Evolutionary conservation across 805 yeast species (phyloP).

Genomic region (Vanderwaltozyma yarrowii): DNA sequence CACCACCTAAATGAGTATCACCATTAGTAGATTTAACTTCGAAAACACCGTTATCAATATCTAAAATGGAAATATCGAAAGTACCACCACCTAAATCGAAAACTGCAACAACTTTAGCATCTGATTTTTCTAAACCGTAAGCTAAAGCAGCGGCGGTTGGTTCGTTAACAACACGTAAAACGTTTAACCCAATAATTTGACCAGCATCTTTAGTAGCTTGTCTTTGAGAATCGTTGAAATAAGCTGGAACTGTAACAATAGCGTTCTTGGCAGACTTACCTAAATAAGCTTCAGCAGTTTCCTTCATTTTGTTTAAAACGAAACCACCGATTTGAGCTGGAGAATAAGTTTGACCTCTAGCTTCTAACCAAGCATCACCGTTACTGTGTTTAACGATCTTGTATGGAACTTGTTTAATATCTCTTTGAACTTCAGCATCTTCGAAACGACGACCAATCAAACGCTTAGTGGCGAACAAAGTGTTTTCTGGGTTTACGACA

Average conservation of each 20-base stretch:
- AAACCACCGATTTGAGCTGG: constrained; percentile 96
- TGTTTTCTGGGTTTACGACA: constrained; percentile 87
- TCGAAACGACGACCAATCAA: constrained; percentile 87
- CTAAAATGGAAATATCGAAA: constrained; percentile 91
- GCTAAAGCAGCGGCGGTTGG: constrained; percentile 93
- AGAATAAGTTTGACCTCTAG: constrained; percentile 78
- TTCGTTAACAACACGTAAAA: constrained; percentile 69
- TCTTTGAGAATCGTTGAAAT: constrained; percentile 74
- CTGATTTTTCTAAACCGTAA: constrained; percentile 79
- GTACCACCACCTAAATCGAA: constrained; percentile 99
- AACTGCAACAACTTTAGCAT: constrained; percentile 80
- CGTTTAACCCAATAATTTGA: constrained; percentile 88
- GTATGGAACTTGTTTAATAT: constrained; percentile 80
- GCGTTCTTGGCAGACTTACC: constrained; percentile 85
- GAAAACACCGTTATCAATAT: constrained; percentile 94
- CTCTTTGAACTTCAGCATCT: constrained; percentile 86
- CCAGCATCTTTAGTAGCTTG: constrained; percentile 94
- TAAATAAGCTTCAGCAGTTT: constrained; percentile 87
- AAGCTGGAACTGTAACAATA: constrained; percentile 83
- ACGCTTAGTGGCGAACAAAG: constrained; percentile 90
- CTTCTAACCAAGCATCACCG: constrained; percentile 96
- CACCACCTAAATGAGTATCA: constrained; percentile 82
- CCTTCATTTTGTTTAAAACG: constrained; percentile 92
- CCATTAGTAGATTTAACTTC: constrained; percentile 97
- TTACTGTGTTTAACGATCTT: constrained; percentile 80